Percentiles rank a stretch among this genome's conserved stretches.
Conservation (phyloP, 192 early-diverging fungal species). For the Podila clonocystis region DNA sequence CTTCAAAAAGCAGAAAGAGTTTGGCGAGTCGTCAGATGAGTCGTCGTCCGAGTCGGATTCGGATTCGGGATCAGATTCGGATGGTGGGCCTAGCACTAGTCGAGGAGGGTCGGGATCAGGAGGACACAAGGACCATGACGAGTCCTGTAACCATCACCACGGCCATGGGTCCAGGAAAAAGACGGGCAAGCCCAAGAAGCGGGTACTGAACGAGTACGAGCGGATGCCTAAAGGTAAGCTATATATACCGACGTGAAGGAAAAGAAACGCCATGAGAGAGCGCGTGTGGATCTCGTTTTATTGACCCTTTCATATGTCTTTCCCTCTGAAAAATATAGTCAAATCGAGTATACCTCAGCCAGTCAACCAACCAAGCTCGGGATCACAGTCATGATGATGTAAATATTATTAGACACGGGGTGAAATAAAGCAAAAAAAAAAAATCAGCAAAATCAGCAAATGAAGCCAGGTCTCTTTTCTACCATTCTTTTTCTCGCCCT, state of each 20-base stretch:
- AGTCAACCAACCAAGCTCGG: slow-evolving; percentile 5
- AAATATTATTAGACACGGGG: no score
- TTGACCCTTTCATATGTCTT: not conserved
- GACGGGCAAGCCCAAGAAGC: slow-evolving; percentile 28
- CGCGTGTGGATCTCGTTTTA: not conserved
- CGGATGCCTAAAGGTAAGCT: slow-evolving; percentile 41
- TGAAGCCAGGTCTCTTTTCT: no score
- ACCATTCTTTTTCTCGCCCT: no score
- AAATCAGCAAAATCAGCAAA: no score
- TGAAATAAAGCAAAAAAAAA: no score
- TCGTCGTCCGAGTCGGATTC: slow-evolving; percentile 54
- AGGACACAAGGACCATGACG: slow-evolving; percentile 1
- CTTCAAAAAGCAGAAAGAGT: slow-evolving; percentile 66
- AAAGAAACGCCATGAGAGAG: not conserved
- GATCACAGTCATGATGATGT: no score
- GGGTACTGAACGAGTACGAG: slow-evolving; percentile 39
- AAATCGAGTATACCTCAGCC: slow-evolving; percentile 8
- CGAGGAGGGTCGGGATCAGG: not conserved
- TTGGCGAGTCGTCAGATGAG: slow-evolving; percentile 62
- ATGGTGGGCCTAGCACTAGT: slow-evolving; percentile 29
- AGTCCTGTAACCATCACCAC: slow-evolving; percentile 20
- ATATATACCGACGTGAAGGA: not conserved
- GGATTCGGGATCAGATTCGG: slow-evolving; percentile 38
- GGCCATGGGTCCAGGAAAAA: slow-evolving; percentile 3
- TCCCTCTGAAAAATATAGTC: slow-evolving; percentile 2